phyloP scores from a whole-genome alignment of 768 basidiomycete genomes.

The Panus rudis region DNA sequence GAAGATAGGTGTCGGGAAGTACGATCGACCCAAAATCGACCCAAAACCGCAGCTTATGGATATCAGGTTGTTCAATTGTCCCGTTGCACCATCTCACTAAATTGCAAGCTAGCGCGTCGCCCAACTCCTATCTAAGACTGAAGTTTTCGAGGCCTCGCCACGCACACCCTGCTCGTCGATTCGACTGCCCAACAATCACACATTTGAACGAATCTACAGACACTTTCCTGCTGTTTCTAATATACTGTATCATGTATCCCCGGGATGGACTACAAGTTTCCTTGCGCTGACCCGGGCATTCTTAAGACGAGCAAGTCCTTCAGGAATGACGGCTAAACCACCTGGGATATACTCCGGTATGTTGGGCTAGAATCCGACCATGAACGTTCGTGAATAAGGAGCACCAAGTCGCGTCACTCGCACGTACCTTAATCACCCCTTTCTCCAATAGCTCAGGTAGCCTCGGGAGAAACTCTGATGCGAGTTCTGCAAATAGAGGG shows the following conservation, averaged over 20 bases:
- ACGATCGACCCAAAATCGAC: too few relatives aligned
- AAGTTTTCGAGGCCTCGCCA: too few relatives aligned
- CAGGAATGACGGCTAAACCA: conserved; percentile 32
- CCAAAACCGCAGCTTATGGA: too few relatives aligned
- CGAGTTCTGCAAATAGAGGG: conserved; percentile 3
- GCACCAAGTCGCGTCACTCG: not conserved
- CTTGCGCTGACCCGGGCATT: conserved; percentile 17
- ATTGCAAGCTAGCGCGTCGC: too few relatives aligned
- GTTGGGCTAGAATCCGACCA: conserved; percentile 33
- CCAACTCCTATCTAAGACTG: too few relatives aligned
- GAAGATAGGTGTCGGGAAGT: too few relatives aligned
- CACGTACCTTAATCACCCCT: conserved; percentile 14
- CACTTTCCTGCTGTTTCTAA: not conserved
- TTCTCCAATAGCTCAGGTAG: conserved; percentile 5
- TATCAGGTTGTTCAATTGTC: too few relatives aligned
- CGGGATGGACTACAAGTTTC: conserved; percentile 17
- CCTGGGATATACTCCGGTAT: conserved; percentile 32
- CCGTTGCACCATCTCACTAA: too few relatives aligned
- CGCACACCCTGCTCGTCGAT: too few relatives aligned
- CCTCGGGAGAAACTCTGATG: not conserved
- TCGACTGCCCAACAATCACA: too few relatives aligned
- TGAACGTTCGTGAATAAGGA: too few relatives aligned
- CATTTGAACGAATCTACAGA: too few relatives aligned
- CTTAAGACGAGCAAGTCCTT: conserved; percentile 31
- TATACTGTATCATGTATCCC: conserved; percentile 31